Conservation (phyloP, 148 eudicot species). For the Camellia granthamiana region DNA sequence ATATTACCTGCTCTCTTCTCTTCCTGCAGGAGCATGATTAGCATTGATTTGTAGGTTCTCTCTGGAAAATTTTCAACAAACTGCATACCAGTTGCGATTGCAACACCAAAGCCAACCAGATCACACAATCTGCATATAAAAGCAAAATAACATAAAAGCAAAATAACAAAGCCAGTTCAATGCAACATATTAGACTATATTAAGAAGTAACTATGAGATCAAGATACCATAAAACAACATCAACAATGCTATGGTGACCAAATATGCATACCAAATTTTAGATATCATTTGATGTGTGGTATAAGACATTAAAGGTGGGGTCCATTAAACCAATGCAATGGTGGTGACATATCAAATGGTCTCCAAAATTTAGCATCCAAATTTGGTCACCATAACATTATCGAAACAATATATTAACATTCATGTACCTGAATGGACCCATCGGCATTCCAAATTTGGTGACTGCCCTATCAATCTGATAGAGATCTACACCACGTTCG, state of each 20-base stretch:
- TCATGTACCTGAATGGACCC: conserved; percentile 87
- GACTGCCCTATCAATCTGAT: conserved; percentile 69
- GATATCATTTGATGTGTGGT: too few species aligned
- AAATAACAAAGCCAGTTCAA: neutral
- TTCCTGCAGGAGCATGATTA: conserved; percentile 90
- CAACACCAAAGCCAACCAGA: conserved; percentile 95
- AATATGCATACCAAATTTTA: too few species aligned
- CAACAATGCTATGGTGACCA: too few species aligned
- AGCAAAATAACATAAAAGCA: neutral
- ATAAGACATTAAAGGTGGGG: too few species aligned
- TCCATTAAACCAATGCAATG: too few species aligned
- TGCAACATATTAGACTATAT: neutral
- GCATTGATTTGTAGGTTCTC: conserved; percentile 79
- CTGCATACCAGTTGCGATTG: conserved; percentile 71
- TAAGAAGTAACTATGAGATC: neutral
- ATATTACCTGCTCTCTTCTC: conserved; percentile 86
- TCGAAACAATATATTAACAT: neutral
- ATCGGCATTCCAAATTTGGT: conserved; percentile 96
- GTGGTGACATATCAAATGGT: too few species aligned
- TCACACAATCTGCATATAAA: conserved; percentile 61
- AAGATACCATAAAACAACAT: neutral
- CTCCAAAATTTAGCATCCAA: too few species aligned
- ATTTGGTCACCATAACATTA: too few species aligned
- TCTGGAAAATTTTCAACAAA: conserved; percentile 77
- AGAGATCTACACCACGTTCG: conserved; percentile 73